Evolutionary conservation across 2,329 filamentous ascomycete species (phyloP), one percentile per base, ranked within the genome.

Genomic region (Aspergillus luchuensis): DNA sequence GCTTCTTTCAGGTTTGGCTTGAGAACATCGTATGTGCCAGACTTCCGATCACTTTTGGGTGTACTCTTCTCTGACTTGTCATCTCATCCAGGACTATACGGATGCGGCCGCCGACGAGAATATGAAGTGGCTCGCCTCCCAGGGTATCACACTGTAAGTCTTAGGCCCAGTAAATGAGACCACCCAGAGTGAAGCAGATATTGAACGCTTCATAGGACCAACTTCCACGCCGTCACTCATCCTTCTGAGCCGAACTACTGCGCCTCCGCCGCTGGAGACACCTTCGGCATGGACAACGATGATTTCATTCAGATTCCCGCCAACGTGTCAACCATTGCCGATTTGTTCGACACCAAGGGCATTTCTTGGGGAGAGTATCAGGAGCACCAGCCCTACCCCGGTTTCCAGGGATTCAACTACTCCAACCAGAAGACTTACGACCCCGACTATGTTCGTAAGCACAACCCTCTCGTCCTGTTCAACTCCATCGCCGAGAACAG

Each of bases 401-500:
- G 91, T 10, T 94, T 86, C 74, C 83, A 91, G 74, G 90, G 90
- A 47, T 75, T 76, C 21, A 80, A 78, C 1, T 91, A 81, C 73
- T 81, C 85, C 58, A 91, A 85, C 52, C 66, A 67, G 49, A 39
- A 61, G 66, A 90, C 84, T 2, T 84, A 85, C 30, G 82, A 84
- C 52, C 90, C 92, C 69, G 86, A 89, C 78, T 95, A 95, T 72
- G 90, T 94, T 7, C 87, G 91, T 71, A 94, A 95, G 79, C 91
- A 95, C 79, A 92, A 93, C 63, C 76, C 76, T 80, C 85, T 51
- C 77, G 79, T 93, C 59, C 80, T 89, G 57, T 91, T 86, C 76
- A 84, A 92, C 72, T 85, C 84, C 38, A 82, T 90, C 55, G 83
- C 88, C 60, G 79, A 82, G 56, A 83, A 82, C 53, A 74, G 81